Base-by-base conservation (phyloP, 805 yeast species). In the Candida cerambycidarum region DNA sequence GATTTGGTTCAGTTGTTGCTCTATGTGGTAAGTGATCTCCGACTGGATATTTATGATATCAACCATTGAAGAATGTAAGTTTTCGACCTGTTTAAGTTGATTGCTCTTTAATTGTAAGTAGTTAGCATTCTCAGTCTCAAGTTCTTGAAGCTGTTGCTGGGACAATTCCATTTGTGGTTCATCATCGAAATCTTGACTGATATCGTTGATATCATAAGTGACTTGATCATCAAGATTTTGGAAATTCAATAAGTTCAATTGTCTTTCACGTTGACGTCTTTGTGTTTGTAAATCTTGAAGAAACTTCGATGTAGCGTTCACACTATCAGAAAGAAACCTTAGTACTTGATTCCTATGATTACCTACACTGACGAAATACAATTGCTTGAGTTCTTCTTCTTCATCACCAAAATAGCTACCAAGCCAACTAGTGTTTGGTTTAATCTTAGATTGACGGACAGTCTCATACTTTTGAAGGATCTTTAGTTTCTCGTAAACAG, bases 41-140 rank as follows among this genome's bases (percentile, higher is more conserved):
- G 82, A 71, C 55, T 89, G 92, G 47, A 90, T 61, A 42, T 82
- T 78, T 1, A 89, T 76, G 32, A 90, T 83, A 55, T 88, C 96
- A 33, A 80, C 58, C 61, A 84, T 80, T 1, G 87, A 76, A 19
- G 67, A 67, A 53, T 83, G 84, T 27, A 85, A 69, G 46, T 74
- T 67, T 46, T 78, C 79, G 6, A 82, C 84, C 46, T 81, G 79
- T 31, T 75, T 67, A 19, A 83, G 53, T 47, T 84, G 85, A 38
- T 75, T 76, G n/a, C 77, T 65, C 52, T 85, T 85, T 39, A 76
- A 58, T 34, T 73, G 69, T 11, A 83, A 56, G 25, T 78, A 57
- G 45, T 76, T 77, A 43, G 76, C 69, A 57, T 83, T 85, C 55
- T 85, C 93, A 14, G 64, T 60, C 43, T 78, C 75, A 23, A 83